Conservation (phyloP, 2,329 filamentous ascomycete genomes). For the Trichoderma sp. region DNA sequence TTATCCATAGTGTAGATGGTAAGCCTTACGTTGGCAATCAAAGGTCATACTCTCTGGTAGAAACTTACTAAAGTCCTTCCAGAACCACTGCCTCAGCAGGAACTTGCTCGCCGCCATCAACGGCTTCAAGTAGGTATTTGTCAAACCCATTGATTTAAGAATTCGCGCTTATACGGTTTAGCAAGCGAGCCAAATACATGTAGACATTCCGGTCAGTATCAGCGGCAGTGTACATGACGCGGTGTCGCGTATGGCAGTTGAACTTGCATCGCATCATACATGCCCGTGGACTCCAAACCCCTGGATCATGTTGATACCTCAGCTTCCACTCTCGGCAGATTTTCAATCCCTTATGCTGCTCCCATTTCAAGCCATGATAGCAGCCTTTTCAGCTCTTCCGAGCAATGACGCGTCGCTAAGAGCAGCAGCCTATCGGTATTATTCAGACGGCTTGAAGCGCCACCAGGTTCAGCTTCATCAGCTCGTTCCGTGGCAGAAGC, state of each 20-base stretch:
- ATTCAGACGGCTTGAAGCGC: slow-evolving; percentile 1
- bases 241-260: slow-evolving; percentile 18
- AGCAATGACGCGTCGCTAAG: neutral
- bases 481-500: neutral
- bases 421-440: slow-evolving; percentile 4
- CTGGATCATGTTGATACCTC: slow-evolving; percentile 14
- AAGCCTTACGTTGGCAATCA: neutral
- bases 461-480: slow-evolving; percentile 11
- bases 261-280: slow-evolving; percentile 15
- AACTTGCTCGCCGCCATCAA: neutral
- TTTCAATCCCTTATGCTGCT: neutral
- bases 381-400: neutral
- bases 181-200: neutral
- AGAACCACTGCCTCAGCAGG: neutral
- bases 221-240: neutral
- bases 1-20: slow-evolving; percentile 13
- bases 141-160: neutral
- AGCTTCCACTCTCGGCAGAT: slow-evolving; percentile 2
- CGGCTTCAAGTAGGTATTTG: neutral
- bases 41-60: neutral
- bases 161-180: neutral
- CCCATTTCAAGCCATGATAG: slow-evolving; percentile 6
- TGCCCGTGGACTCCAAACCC: slow-evolving; percentile 24
- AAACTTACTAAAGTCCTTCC: neutral
- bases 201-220: neutral